phyloP scores from a whole-genome alignment of 2,329 filamentous ascomycete species.

The Neospermospora avenae region DNA sequence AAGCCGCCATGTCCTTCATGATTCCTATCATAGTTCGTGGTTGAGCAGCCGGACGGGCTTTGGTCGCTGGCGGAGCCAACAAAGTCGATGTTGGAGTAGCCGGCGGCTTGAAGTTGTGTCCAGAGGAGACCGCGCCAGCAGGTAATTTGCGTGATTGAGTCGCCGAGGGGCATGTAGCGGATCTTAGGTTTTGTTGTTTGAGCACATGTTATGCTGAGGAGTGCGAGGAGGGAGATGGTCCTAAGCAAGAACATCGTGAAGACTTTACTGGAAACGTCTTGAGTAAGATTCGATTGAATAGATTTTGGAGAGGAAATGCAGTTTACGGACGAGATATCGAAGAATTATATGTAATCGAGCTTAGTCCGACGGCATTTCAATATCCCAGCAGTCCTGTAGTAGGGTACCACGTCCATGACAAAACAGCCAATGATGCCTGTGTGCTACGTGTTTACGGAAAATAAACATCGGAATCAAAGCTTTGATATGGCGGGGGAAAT shows the following conservation, averaged over 20 bases:
- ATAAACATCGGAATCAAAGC: too few species aligned
- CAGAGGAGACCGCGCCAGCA: constrained; percentile 45
- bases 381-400: too few species aligned
- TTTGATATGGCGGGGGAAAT: too few species aligned
- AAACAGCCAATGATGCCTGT: too few species aligned
- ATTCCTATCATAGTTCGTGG: constrained; percentile 37
- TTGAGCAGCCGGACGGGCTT: constrained; percentile 33
- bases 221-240: neutral
- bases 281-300: too few species aligned
- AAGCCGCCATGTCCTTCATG: constrained; percentile 46
- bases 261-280: too few species aligned
- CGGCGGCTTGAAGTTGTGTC: constrained; percentile 38
- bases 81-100: constrained; percentile 40
- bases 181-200: neutral
- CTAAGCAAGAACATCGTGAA: neutral
- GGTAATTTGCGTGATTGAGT: constrained; percentile 45
- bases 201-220: neutral
- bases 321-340: too few species aligned
- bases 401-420: too few species aligned
- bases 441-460: too few species aligned
- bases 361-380: too few species aligned
- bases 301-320: too few species aligned
- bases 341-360: too few species aligned
- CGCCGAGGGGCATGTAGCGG: constrained; percentile 39
- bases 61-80: constrained; percentile 42